phyloP scores from a whole-genome alignment of 2,329 filamentous ascomycete species.

The Aspergillus intermedius region DNA sequence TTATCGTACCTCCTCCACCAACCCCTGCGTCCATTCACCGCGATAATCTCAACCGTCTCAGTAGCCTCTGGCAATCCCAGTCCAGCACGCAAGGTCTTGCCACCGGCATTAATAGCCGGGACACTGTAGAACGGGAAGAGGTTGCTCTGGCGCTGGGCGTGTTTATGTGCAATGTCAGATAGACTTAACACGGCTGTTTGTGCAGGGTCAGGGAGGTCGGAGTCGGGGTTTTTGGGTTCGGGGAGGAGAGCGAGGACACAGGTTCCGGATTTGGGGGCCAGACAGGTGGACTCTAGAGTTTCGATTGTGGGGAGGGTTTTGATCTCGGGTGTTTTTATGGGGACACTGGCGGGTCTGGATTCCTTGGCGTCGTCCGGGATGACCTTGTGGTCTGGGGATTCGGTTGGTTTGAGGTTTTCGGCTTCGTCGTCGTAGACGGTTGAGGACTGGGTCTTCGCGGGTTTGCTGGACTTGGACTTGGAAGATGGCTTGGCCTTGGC shows the following conservation, averaged over 20 bases:
- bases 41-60: constrained; percentile 62
- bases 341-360: constrained; percentile 41
- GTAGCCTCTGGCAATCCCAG: constrained; percentile 52
- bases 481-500: constrained; percentile 18
- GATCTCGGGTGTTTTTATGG: constrained; percentile 57
- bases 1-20: constrained; percentile 74
- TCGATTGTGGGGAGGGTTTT: constrained; percentile 57
- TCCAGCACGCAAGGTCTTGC: constrained; percentile 49
- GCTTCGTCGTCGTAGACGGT: constrained; percentile 42
- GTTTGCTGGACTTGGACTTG: constrained; percentile 30
- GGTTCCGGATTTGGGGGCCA: constrained; percentile 68
- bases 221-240: constrained; percentile 43
- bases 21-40: constrained; percentile 72
- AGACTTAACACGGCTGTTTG: constrained; percentile 57
- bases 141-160: constrained; percentile 58
- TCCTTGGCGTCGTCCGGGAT: constrained; percentile 30
- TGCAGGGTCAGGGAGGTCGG: constrained; percentile 37
- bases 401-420: constrained; percentile 39
- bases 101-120: constrained; percentile 54
- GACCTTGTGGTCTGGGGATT: constrained; percentile 48
- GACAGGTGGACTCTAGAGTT: constrained; percentile 63
- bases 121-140: constrained; percentile 81
- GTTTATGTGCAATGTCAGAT: constrained; percentile 68
- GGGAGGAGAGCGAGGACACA: constrained; percentile 74
- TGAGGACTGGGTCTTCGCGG: constrained; percentile 45